Conservation (phyloP, 164 flowering plant genomes). For the Hamamelis virginiana region DNA sequence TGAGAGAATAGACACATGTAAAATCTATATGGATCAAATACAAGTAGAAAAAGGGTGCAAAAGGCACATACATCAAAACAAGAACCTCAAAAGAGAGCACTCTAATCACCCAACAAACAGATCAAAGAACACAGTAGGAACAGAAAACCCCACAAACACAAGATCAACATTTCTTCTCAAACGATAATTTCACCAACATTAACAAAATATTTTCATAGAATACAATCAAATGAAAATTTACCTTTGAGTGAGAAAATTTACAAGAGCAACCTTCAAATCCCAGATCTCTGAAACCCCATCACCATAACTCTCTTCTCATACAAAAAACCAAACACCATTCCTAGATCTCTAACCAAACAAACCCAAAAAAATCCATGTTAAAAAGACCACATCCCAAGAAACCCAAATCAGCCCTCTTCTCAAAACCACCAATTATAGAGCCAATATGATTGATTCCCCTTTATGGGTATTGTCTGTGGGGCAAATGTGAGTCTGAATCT, state of each 20-base stretch:
- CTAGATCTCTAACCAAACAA: conserved; percentile 33
- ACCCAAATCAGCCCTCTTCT: conserved; percentile 15
- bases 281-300: conserved; percentile 37
- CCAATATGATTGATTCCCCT: conserved; percentile 10
- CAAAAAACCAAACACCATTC: conserved; percentile 6
- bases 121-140: conserved; percentile 10
- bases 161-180: neutral
- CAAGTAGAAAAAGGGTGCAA: neutral
- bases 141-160: neutral
- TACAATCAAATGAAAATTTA: conserved; percentile 6
- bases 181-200: neutral
- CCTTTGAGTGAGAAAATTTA: conserved; percentile 21
- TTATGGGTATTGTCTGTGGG: conserved; percentile 13
- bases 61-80: neutral
- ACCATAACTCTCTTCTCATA: conserved; percentile 3
- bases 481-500: conserved; percentile 39
- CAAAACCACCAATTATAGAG: conserved; percentile 3
- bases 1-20: neutral
- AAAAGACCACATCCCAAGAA: conserved; percentile 12
- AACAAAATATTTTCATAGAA: neutral
- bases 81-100: conserved; percentile 4
- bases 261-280: conserved; percentile 16
- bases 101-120: conserved; percentile 4
- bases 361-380: neutral
- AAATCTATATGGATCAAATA: neutral